Base-by-base conservation (phyloP, 73 alveolate species). In the Paramecium pentaurelia region DNA sequence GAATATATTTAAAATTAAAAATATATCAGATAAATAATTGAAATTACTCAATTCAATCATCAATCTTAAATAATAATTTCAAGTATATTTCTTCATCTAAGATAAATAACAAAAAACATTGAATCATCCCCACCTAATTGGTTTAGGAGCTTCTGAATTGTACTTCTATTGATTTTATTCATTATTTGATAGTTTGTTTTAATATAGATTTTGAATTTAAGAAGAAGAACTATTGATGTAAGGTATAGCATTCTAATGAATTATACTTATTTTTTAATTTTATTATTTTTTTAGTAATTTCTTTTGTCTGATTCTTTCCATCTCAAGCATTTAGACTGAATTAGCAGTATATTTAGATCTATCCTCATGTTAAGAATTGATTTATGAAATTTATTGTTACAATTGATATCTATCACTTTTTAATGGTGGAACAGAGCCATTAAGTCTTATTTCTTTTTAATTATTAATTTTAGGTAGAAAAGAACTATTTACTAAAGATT, bases 391-490 rank as follows among this genome's bases (percentile, higher is more conserved):
- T 40, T 75, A 14, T 27, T 28, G 28, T 68, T 37, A 32, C 6
- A 11, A 16, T 14, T 37, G 88, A 75, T 75, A 75, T 20, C 88
- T 75, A 75, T 75, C 88, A 36, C 88, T 75, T 37, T 75, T 37
- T 75, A 75, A 18, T 0, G 88, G 88, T 75, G 88, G 88, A 75
- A 75, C 88, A 37, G 88, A 75, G 0, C 42, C 16, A 75, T 75
- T 34, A 1, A 40, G 68, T 37, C 49, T 75, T 3, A 75, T 75
- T 22, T 54, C 70, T 54, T 54, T 54, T 54, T 54, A 14, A 68
- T 68, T 68, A 27, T 34, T 6, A 12, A 68, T 68, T 75, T 75
- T 75, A 14, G 88, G 88, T 75, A 75, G 34, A 75, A 9, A 34
- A 6, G 88, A 14, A 37, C 88, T 75, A 75, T 75, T 75, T 11